A percentile compares a stretch with the other conserved stretches of the same genome.
Evolutionary conservation across 495 filamentous ascomycete species (phyloP).

Genomic region (Aspergillus diversus): DNA sequence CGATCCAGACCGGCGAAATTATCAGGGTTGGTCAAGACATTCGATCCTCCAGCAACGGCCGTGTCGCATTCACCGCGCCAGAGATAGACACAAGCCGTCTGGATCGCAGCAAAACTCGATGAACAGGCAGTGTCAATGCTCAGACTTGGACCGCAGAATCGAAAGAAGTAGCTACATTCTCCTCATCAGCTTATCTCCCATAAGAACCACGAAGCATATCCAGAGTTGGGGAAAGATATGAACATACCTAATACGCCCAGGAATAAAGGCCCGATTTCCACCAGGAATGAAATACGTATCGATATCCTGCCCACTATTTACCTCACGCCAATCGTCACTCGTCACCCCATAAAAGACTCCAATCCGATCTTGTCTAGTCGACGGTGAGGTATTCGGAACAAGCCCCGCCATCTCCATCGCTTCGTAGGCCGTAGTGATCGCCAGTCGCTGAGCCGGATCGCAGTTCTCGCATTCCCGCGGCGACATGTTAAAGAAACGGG

Average conservation of each 20-base stretch:
- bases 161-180: constrained; percentile 66
- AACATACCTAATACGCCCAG: constrained; percentile 69
- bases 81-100: constrained; percentile 78
- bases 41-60: constrained; percentile 80
- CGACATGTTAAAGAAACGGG: constrained; percentile 93
- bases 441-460: constrained; percentile 84
- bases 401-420: constrained; percentile 92
- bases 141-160: constrained; percentile 82
- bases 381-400: constrained; percentile 80
- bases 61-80: constrained; percentile 82
- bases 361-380: constrained; percentile 77
- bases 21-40: constrained; percentile 78
- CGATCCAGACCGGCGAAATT: constrained; percentile 74
- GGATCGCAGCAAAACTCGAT: constrained; percentile 78
- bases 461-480: constrained; percentile 85
- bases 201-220: background rate
- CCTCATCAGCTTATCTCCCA: background rate
- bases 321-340: constrained; percentile 87
- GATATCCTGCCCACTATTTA: constrained; percentile 83
- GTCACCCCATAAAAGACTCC: constrained; percentile 92
- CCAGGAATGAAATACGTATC: constrained; percentile 94
- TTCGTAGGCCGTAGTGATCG: constrained; percentile 82
- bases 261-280: constrained; percentile 82
- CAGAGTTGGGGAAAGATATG: background rate
- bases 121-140: constrained; percentile 89